Base-by-base conservation (phyloP, 2,329 filamentous ascomycete genomes). In the Aspergillus japonicus region DNA sequence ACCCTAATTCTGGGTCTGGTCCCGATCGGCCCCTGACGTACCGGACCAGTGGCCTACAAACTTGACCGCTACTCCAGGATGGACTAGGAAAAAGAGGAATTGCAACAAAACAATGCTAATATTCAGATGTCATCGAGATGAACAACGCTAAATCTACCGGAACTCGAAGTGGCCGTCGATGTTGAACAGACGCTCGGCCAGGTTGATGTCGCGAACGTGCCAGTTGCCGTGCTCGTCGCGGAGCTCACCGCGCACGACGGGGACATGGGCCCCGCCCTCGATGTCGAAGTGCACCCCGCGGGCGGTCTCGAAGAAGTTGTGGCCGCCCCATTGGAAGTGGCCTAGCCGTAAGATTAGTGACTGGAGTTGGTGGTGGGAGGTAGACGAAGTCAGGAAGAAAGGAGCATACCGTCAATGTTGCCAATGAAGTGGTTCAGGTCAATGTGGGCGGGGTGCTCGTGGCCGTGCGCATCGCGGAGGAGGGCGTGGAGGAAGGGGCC, bases 351-450 rank as follows among this genome's bases (percentile, higher is more conserved):
- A 0, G 2, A 29, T 29, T 8, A 29, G 26, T 29, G 35, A 35
- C 11, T 14, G 19, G 10, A 7, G 33, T 11, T 14, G 14, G 35
- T 23, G 23, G 23, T 23, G 23, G 23, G 23, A 23, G 23, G 23
- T 23, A 23, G 23, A 23, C 2, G 23, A 0, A 23, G 23, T 23
- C 23, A 23, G 1, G 3, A 12, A 16, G 21, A 35, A 35, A 3
- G 3, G 16, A 24, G 47, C 35, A 4, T 59, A 68, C 66, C 66
- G 12, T 67, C 16, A 12, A 58, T 23, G 39, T 68, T 68, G 29
- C 66, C 66, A 16, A 68, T 44, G 19, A 51, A 35, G 0, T 60
- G 5, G 50, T 68, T n/a, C 7, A 68, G 62, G 47, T 68, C 58
- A 23, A 68, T 59, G 2, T 5, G 6, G 2, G 65, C 47, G 1